Evolutionary conservation across 2,329 filamentous ascomycete genomes (phyloP).

Genomic region (Botryotinia convoluta): DNA sequence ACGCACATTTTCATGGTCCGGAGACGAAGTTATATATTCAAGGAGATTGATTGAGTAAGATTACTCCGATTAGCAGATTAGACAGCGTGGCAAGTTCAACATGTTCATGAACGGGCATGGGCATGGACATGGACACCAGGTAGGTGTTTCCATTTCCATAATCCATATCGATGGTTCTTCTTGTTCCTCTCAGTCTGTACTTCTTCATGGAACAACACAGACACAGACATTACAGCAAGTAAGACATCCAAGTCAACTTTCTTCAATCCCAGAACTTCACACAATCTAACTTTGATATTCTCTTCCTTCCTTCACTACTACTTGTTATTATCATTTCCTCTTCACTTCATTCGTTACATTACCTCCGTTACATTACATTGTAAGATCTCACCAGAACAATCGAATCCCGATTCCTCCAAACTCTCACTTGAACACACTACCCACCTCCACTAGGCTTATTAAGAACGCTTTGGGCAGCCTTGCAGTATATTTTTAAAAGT

Average conservation of each 20-base stretch:
- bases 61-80: background rate
- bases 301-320: background rate
- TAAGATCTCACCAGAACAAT: background rate
- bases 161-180: background rate
- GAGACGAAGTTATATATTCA: constrained; percentile 13
- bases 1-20: background rate
- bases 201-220: background rate
- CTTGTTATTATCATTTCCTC: background rate
- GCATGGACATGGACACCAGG: background rate
- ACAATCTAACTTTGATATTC: background rate
- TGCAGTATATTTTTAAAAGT: constrained; percentile 9
- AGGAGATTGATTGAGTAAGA: background rate
- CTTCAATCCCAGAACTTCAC: background rate
- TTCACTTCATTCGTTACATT: constrained; percentile 1
- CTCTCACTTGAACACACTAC: background rate
- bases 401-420: background rate
- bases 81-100: constrained; percentile 8
- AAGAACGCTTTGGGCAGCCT: constrained; percentile 16
- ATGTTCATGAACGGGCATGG: background rate
- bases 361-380: background rate
- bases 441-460: background rate
- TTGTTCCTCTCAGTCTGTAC: background rate
- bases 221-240: background rate
- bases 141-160: background rate
- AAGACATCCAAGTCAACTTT: background rate